Conservation (phyloP, 371 early-diverging fungal genomes). For the Zychaea mexicana region DNA sequence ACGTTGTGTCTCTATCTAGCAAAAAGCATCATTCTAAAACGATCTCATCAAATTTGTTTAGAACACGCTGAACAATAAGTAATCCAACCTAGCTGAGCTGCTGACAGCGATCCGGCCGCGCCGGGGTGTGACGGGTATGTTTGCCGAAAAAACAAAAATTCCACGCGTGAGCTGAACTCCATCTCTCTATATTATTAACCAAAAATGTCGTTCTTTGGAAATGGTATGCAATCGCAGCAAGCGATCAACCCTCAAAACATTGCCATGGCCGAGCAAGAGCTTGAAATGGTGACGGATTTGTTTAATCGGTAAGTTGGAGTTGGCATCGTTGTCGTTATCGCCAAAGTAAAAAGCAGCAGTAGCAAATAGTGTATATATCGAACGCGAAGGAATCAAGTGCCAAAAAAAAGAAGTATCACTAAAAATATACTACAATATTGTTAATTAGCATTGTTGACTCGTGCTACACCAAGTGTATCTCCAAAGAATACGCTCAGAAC, state of each 20-base stretch:
- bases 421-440: background rate
- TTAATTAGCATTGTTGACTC: slow-evolving; percentile 66
- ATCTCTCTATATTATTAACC: background rate
- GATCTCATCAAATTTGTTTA: too few relatives aligned
- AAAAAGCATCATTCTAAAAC: too few relatives aligned
- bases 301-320: slow-evolving; percentile 71
- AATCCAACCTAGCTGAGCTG: too few relatives aligned
- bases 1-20: too few relatives aligned
- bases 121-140: too few relatives aligned
- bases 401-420: background rate
- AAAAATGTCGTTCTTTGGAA: slow-evolving; percentile 53
- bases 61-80: too few relatives aligned
- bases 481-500: slow-evolving; percentile 72
- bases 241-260: slow-evolving; percentile 73
- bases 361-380: background rate
- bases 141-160: too few relatives aligned
- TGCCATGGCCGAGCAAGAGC: slow-evolving; percentile 84
- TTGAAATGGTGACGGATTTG: slow-evolving; percentile 83
- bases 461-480: slow-evolving; percentile 87
- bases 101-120: too few relatives aligned
- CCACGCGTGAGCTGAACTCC: too few relatives aligned
- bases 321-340: too few relatives aligned
- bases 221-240: slow-evolving; percentile 49
- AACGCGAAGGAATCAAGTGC: background rate
- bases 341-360: background rate